phyloP scores from a whole-genome alignment of 1,139 yeast genomes.

The Zygoascus hellenicus region DNA sequence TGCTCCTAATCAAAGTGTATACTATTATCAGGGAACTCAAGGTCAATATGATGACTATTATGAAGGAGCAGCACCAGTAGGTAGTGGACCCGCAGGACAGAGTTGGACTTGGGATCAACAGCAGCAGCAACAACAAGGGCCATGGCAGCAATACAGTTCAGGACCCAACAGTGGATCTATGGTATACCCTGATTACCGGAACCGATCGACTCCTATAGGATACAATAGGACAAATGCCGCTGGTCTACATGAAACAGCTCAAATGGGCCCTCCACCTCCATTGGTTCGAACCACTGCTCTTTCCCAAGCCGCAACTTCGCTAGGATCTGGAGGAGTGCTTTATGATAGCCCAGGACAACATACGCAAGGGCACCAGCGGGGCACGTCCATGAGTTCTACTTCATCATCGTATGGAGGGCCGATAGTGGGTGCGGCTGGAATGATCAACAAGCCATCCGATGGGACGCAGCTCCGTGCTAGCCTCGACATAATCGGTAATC shows the following conservation, averaged over 20 bases:
- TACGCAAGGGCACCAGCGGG: background rate
- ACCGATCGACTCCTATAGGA: background rate
- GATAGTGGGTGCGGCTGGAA: conserved; percentile 1
- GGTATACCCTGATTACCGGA: background rate
- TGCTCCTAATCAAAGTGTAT: conserved; percentile 6
- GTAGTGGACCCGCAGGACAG: background rate
- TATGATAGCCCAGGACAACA: background rate
- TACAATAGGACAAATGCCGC: conserved; percentile 1
- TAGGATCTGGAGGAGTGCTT: conserved; percentile 9
- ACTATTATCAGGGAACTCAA: conserved; percentile 4
- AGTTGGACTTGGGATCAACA: background rate
- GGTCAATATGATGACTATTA: conserved; percentile 4
- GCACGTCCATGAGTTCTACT: conserved; percentile 10
- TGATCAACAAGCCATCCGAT: conserved; percentile 3
- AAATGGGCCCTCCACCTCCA: conserved; percentile 21
- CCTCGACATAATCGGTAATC: conserved; percentile 33
- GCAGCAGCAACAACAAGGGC: conserved; percentile 7
- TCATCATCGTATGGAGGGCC: background rate
- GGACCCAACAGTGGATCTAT: background rate
- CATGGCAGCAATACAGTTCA: conserved; percentile 1
- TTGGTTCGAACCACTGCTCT: conserved; percentile 29
- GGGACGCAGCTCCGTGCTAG: conserved; percentile 24
- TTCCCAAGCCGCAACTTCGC: conserved; percentile 20
- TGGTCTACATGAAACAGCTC: conserved; percentile 12
- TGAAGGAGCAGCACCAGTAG: background rate